Conservation (phyloP, 2,329 filamentous ascomycete genomes). For the Aspergillus spinulosporus region DNA sequence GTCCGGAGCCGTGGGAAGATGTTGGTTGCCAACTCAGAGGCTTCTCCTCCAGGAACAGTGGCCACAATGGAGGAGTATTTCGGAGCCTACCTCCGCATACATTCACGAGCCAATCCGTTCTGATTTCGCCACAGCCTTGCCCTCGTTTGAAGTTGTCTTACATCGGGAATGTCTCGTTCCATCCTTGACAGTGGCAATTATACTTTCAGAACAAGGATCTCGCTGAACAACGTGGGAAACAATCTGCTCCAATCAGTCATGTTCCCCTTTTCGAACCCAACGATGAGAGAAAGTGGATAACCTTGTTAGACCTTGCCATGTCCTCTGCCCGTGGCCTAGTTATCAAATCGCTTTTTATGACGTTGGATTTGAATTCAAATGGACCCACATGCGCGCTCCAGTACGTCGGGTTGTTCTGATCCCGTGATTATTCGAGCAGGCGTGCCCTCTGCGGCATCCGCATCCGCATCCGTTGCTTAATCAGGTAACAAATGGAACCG, state of each 20-base stretch:
- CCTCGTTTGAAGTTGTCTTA: conserved; percentile 28
- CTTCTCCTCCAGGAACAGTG: conserved; percentile 23
- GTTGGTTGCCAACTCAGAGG: conserved; percentile 35
- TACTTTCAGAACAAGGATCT: conserved; percentile 31
- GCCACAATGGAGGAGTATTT: conserved; percentile 21
- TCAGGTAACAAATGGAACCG: conserved; percentile 37
- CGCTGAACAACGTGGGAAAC: conserved; percentile 19
- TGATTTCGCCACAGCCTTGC: conserved; percentile 31
- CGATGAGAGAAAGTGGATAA: background rate
- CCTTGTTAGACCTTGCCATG: conserved; percentile 3
- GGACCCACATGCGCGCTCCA: conserved; percentile 40
- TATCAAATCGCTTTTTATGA: conserved; percentile 24
- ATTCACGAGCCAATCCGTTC: conserved; percentile 24
- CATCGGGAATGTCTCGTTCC: conserved; percentile 22
- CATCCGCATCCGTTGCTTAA: conserved; percentile 23
- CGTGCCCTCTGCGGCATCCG: conserved; percentile 35
- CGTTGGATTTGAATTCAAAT: conserved; percentile 42
- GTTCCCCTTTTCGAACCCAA: conserved; percentile 13
- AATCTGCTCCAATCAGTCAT: conserved; percentile 27
- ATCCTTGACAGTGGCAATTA: conserved; percentile 27
- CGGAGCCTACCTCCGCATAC: conserved; percentile 20
- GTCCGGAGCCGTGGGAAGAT: conserved; percentile 28
- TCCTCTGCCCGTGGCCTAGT: background rate
- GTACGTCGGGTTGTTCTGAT: conserved; percentile 37
- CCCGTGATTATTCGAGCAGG: conserved; percentile 41